Base-by-base conservation (phyloP, 805 yeast genomes). In the Candida quercuum region DNA sequence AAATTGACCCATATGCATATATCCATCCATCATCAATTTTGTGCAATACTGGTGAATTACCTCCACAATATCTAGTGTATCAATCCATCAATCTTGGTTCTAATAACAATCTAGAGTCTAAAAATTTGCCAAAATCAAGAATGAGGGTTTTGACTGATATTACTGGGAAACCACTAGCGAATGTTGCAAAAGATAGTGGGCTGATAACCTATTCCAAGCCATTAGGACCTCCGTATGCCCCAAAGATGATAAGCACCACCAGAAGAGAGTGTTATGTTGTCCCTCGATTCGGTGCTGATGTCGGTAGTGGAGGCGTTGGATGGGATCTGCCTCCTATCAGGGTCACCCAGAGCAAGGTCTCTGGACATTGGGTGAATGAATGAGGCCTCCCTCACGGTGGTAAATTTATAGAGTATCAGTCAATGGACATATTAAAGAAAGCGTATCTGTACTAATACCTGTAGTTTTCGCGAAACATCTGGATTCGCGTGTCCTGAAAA, bases 241-340 rank as follows among this genome's bases (percentile, higher is more conserved):
- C 95, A 2, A 81, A 81, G 52, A 67, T 72, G 45, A 51, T 85
- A 13, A 65, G 77, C 4, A 64, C 84, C 0, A 74, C 79, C 3
- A 82, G 81, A 51, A 68, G 96, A 47, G 89, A 83, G 52, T 86
- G 94, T 49, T 89, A 86, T 63, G 96, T 89, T 13, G 80, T 87
- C 35, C 97, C 98, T 1, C 65, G 96, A 39, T 78, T 85, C 54
- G 97, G 97, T 4, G 89, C 94, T 10, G 71, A 78, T 6, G 67
- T 81, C 30, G 95, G 95, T 10, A 71, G 78, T 28, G 96, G 96
- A 16, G 85, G 86, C 17, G 69, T 82, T 20, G 96, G 96, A 8
- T 91, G 96, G 95, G 96, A 91, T 50, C 61, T 91, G 36, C 95
- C 93, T 7, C 84, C 80, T 3, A 66, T 81, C 20, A 81, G 86